These are phyloP conservation scores for Phialophora expanda DNA, from an alignment of 2,329 filamentous ascomycete genomes.

Conservation along the genomic window DNA sequence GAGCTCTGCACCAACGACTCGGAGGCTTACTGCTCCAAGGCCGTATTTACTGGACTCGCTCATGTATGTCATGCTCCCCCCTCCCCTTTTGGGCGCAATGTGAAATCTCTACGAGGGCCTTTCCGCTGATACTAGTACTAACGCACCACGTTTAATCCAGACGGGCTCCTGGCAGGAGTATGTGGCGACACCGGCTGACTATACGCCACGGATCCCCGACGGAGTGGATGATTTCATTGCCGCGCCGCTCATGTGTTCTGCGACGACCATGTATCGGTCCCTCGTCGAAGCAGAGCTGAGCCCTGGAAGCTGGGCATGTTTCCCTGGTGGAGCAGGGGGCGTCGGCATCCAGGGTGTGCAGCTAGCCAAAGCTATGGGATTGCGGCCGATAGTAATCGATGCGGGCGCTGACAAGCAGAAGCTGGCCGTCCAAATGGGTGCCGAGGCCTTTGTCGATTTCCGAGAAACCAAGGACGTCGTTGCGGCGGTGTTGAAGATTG, in stretches of 20 bases:
- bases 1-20: slow-evolving; percentile 54
- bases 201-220: slow-evolving; percentile 45
- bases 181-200: slow-evolving; percentile 46
- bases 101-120: not conserved
- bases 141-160: not conserved
- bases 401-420: slow-evolving; percentile 43
- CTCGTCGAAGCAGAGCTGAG: slow-evolving; percentile 33
- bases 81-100: no score
- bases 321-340: slow-evolving; percentile 51
- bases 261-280: slow-evolving; percentile 52
- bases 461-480: slow-evolving; percentile 31
- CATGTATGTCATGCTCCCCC: slow-evolving; percentile 4
- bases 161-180: slow-evolving; percentile 52
- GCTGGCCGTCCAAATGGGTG: slow-evolving; percentile 44
- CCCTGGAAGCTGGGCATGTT: slow-evolving; percentile 31
- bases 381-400: slow-evolving; percentile 50
- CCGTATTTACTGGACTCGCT: slow-evolving; percentile 39
- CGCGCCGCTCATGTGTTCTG: slow-evolving; percentile 51
- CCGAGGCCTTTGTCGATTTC: slow-evolving; percentile 50
- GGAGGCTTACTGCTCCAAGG: slow-evolving; percentile 59
- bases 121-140: not conserved
- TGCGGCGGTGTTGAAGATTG: slow-evolving; percentile 26
- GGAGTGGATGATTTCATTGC: slow-evolving; percentile 46
- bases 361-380: slow-evolving; percentile 48
- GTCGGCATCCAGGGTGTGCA: slow-evolving; percentile 42